These are phyloP conservation scores for Juglanconis sp. DNA, from an alignment of 2,329 filamentous ascomycete genomes.

Conservation along the genomic window DNA sequence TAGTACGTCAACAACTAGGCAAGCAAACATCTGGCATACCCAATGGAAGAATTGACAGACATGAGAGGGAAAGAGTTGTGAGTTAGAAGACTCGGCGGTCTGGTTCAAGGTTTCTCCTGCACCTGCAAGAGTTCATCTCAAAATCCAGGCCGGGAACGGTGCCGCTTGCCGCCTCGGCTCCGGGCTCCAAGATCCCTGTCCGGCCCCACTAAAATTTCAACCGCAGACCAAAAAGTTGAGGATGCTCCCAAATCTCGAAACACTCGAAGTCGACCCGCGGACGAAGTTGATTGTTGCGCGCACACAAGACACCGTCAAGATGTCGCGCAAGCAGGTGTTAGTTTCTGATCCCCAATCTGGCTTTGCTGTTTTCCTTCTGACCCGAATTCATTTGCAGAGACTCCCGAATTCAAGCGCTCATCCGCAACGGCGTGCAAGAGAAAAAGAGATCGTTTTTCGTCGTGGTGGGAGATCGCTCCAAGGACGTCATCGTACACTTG, in stretches of 20 bases:
- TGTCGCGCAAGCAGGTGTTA: slow-evolving; percentile 59
- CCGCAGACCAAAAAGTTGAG: not conserved
- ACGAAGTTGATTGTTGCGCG: slow-evolving; percentile 1
- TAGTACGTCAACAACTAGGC: too few species aligned
- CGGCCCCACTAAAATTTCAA: slow-evolving; percentile 18
- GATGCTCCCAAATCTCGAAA: not conserved
- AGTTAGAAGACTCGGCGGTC: too few species aligned
- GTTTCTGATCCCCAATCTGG: slow-evolving; percentile 21
- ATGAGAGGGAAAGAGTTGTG: too few species aligned
- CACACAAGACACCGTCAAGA: slow-evolving; percentile 31
- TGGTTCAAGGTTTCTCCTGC: too few species aligned
- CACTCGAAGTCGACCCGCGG: not conserved
- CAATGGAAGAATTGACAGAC: too few species aligned
- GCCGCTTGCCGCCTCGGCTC: not conserved
- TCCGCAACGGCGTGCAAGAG: slow-evolving; percentile 86
- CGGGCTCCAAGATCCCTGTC: not conserved
- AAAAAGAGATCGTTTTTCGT: slow-evolving; percentile 99
- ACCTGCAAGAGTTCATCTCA: too few species aligned
- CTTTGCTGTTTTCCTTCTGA: slow-evolving; percentile 1
- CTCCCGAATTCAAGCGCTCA: slow-evolving; percentile 84
- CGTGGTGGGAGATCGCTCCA: slow-evolving; percentile 87
- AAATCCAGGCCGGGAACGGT: too few species aligned
- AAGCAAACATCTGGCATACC: too few species aligned
- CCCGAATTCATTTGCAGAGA: slow-evolving; percentile 52
- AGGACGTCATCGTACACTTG: slow-evolving; percentile 91